Base-by-base conservation (phyloP, 1,139 yeast genomes). In the Magnusiomyces sp. region DNA sequence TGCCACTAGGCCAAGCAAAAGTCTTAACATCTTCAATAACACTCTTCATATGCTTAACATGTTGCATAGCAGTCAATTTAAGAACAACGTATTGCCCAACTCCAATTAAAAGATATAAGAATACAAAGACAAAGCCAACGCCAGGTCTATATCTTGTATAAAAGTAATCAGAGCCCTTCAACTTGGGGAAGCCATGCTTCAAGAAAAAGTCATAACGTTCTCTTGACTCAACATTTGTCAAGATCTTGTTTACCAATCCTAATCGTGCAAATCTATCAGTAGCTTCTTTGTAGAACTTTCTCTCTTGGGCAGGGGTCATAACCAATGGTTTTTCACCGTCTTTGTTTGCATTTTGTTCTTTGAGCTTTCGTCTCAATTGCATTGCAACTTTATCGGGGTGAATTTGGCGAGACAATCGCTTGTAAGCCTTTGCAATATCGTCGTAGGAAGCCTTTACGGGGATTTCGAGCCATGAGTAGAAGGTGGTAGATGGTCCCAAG, bases 121-220 rank as follows among this genome's bases (percentile, higher is more conserved):
- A 69, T 0, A 71, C 56, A 17, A 80, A 55, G 0, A 87, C 79
- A 49, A 79, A 68, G 2, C 71, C 53, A 2, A 86, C 58, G 41
- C 83, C 85, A 33, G 80, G 80, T 37, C 76, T 67, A 55, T 60
- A 71, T 37, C 74, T 58, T 31, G 58, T 51, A 55, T 68, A 69
- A 46, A 62, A 61, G 54, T 67, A 70, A 46, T 65, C 69, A 32
- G 69, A 63, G 23, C 70, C 71, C 44, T 76, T 80, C 79, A 86
- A 87, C 53, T 75, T 74, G 4, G 98, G 99, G 67, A 92, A 92
- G 2, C 98, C 99, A 58, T 81, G 78, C 39, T 76, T 72, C 51
- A 85, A 71, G 67, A 87, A 92, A 66, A 81, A 90, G 65, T 92
- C 97, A 64, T 92, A 92, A 16, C 92, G 74, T 56, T 81, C 83